phyloP scores from a whole-genome alignment of 2,329 filamentous ascomycete species.

The Epichloe festucae region DNA sequence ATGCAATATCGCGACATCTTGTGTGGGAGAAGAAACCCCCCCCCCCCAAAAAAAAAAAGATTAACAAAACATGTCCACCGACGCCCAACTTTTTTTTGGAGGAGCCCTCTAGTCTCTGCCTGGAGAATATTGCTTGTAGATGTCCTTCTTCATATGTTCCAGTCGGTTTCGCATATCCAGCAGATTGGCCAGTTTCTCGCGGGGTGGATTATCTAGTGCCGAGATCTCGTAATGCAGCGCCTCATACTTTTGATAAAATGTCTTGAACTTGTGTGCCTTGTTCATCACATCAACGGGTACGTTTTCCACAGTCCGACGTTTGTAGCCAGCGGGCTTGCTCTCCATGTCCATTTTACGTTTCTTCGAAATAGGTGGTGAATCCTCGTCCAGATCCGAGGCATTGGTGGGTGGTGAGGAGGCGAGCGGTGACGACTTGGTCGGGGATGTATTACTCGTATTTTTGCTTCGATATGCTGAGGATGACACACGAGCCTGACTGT shows the following conservation, averaged over 20 bases:
- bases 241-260: conserved; percentile 43
- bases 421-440: conserved; percentile 49
- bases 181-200: conserved; percentile 36
- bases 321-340: conserved; percentile 13
- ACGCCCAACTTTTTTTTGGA: not conserved
- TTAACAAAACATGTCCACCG: not conserved
- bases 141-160: conserved; percentile 44
- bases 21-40: not conserved
- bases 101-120: conserved; percentile 11
- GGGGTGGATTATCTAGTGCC: conserved; percentile 34
- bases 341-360: conserved; percentile 29
- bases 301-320: conserved; percentile 18
- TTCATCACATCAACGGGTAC: conserved; percentile 32
- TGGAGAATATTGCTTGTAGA: conserved; percentile 33
- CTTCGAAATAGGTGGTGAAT: conserved; percentile 19
- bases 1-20: conserved; percentile 5
- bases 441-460: conserved; percentile 41
- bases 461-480: conserved; percentile 28
- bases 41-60: not conserved
- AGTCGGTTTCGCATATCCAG: conserved; percentile 42
- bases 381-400: conserved; percentile 46
- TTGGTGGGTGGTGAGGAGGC: conserved; percentile 55
- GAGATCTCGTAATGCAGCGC: conserved; percentile 42
- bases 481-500: conserved; percentile 24
- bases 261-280: conserved; percentile 42